Base-by-base conservation (phyloP, 257 asterid genomes). In the Craterostigma plantagineum region DNA sequence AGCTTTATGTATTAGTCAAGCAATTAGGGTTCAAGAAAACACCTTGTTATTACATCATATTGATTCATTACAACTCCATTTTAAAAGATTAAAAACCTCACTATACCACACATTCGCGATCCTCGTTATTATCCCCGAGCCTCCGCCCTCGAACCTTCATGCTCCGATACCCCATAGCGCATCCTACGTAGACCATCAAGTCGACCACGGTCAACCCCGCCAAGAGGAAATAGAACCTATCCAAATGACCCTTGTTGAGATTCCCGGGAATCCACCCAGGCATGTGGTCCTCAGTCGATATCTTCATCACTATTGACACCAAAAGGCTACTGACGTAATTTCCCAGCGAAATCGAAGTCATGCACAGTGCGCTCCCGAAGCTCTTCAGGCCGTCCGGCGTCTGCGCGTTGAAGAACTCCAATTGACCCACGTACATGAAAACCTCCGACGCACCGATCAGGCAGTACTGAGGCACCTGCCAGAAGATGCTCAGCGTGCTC, bases 251-350 rank as follows among this genome's bases (percentile, higher is more conserved):
- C 41, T 56, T 63, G 64, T 90, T 77, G 3, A 82, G 93, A 62
- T 87, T 79, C 10, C 72, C 65, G 0, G 95, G 94, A 34, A 90
- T 90, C 99, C 99, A 90, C 33, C 99, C 99, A 0, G 86, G 81
- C 86, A 69, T 69, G 43, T 73, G 68, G 36, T 79, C 85, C 9
- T 34, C 61, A 0, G 87, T 62, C 0, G 99, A 79, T 43, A 90
- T 61, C 52, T 75, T 83, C 87, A 90, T 73, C 38, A 83, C 91
- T 8, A 83, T 43, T 11, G 92, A 79, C 35, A 83, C 94, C 10
- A 90, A 53, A 59, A 83, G 47, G 59, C 91, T 83, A 35, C 95
- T 83, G 0, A 75, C 95, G 1, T 83, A 83, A 61, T 83, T 90
- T 44, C 95, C 95, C 0, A 83, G 62, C 2, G 99, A 90, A 43